Conservation (phyloP, 805 yeast species). For the Ogataea polymorpha region DNA sequence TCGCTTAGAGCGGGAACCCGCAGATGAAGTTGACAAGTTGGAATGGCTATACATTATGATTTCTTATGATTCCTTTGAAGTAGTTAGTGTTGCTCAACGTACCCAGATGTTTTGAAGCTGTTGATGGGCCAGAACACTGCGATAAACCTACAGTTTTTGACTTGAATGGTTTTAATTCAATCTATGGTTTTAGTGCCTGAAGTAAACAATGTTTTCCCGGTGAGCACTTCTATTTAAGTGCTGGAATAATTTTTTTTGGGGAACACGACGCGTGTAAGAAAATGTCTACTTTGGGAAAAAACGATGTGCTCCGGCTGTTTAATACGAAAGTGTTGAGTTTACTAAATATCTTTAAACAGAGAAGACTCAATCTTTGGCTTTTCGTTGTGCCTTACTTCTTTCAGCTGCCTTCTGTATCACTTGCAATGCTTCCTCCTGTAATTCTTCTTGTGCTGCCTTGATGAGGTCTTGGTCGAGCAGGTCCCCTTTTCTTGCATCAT, state of each 20-base stretch:
- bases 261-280: slow-evolving; percentile 6
- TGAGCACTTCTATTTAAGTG: neutral
- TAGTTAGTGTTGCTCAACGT: too few relatives aligned
- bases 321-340: too few relatives aligned
- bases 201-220: neutral
- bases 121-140: too few relatives aligned
- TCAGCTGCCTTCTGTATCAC: slow-evolving; percentile 30
- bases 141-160: too few relatives aligned
- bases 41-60: slow-evolving; percentile 31
- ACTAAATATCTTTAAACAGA: too few relatives aligned
- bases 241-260: slow-evolving; percentile 1
- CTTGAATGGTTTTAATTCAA: too few relatives aligned
- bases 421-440: slow-evolving; percentile 28
- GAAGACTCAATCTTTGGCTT: neutral
- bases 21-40: slow-evolving; percentile 31
- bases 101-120: too few relatives aligned
- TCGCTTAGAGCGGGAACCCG: slow-evolving; percentile 40
- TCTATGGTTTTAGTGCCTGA: neutral
- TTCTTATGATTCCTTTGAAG: too few relatives aligned
- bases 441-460: slow-evolving; percentile 35
- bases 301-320: neutral
- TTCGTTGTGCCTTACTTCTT: slow-evolving; percentile 12
- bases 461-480: slow-evolving; percentile 29
- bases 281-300: slow-evolving; percentile 5
- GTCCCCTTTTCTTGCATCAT: slow-evolving; percentile 30